Evolutionary conservation across 441 rosid genomes (phyloP).

Genomic region (Mallotus japonicus): DNA sequence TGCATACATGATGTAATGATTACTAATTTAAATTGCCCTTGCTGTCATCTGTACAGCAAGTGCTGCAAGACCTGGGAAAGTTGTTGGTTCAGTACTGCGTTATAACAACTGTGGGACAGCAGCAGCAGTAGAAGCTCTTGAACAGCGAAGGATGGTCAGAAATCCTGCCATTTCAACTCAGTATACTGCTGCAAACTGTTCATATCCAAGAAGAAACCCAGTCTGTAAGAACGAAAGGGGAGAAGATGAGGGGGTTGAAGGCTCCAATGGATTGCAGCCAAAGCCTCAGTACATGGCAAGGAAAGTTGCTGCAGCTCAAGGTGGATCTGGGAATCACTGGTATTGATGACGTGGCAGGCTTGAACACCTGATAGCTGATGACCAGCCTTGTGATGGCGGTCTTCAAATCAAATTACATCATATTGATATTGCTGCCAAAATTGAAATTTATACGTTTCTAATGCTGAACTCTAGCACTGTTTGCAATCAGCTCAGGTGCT

Average conservation of each 20-base stretch:
- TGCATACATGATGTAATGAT: conserved; percentile 1
- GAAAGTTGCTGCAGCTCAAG: conserved; percentile 86
- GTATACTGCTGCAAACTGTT: conserved; percentile 42
- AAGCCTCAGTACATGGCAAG: conserved; percentile 78
- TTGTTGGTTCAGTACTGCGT: conserved; percentile 72
- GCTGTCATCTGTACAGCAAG: conserved; percentile 41
- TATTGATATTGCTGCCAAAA: conserved; percentile 12
- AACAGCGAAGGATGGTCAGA: conserved; percentile 67
- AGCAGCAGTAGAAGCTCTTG: conserved; percentile 61
- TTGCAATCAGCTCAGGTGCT: conserved; percentile 12
- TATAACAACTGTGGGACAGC: conserved; percentile 77
- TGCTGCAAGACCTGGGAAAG: conserved; percentile 83
- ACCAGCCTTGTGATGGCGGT: not conserved
- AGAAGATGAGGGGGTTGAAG: conserved; percentile 66
- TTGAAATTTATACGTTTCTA: conserved; percentile 14
- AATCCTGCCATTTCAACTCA: conserved; percentile 60
- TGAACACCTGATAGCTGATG: conserved; percentile 6
- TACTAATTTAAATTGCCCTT: conserved; percentile 5
- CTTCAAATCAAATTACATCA: not conserved
- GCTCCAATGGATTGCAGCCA: conserved; percentile 66
- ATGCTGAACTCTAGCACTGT: conserved; percentile 10
- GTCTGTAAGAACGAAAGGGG: conserved; percentile 63
- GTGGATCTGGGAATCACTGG: conserved; percentile 73
- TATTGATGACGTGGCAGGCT: conserved; percentile 33
- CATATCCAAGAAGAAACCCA: conserved; percentile 67